phyloP scores from a whole-genome alignment of 495 filamentous ascomycete genomes.

The Daldinia caldariorum region DNA sequence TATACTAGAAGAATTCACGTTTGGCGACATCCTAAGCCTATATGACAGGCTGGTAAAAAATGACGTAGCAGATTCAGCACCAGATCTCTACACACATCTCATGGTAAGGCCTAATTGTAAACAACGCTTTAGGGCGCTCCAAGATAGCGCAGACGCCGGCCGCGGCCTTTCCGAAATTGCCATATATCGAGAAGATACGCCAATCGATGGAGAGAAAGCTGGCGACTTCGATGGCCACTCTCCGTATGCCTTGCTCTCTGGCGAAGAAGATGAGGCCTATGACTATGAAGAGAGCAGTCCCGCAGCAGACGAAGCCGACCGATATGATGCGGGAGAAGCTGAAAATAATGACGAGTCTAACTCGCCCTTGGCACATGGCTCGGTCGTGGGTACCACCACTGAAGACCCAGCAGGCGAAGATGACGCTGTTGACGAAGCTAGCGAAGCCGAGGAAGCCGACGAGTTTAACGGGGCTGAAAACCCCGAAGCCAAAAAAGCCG shows the following conservation, averaged over 20 bases:
- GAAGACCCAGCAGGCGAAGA: slow-evolving; percentile 3
- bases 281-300: slow-evolving; percentile 14
- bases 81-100: slow-evolving; percentile 46
- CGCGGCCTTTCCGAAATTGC: slow-evolving; percentile 47
- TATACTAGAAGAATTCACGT: slow-evolving; percentile 46
- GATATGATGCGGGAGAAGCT: slow-evolving; percentile 33
- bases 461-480: neutral
- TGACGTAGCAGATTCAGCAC: slow-evolving; percentile 38
- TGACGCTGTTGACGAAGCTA: neutral
- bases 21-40: slow-evolving; percentile 48
- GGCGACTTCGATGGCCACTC: slow-evolving; percentile 19
- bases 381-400: slow-evolving; percentile 6
- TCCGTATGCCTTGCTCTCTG: slow-evolving; percentile 23
- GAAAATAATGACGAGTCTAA: slow-evolving; percentile 36
- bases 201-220: slow-evolving; percentile 24
- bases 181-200: slow-evolving; percentile 42
- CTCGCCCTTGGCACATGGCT: slow-evolving; percentile 21
- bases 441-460: slow-evolving; percentile 34
- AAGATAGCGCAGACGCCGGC: slow-evolving; percentile 46
- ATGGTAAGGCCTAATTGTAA: slow-evolving; percentile 47
- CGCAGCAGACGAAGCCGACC: slow-evolving; percentile 3
- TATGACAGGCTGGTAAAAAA: slow-evolving; percentile 54
- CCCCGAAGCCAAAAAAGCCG: slow-evolving; percentile 5
- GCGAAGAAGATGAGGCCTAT: slow-evolving; percentile 13
- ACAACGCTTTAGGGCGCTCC: slow-evolving; percentile 46